Base-by-base conservation (phyloP, 805 yeast genomes). In the Starmerella sirachaensis region DNA sequence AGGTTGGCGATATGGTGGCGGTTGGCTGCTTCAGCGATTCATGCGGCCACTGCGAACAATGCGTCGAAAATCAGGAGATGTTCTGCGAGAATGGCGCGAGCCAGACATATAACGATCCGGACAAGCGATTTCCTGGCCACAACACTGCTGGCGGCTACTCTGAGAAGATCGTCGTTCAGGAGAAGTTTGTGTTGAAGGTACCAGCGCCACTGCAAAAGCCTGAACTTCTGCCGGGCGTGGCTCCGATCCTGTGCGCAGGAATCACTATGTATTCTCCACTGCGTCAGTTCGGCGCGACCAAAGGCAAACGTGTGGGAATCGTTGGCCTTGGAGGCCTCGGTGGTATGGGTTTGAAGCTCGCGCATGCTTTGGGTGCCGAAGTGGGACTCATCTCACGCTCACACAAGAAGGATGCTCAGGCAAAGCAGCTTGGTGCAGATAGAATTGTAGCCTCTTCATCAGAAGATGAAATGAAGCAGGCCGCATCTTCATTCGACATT, bases 211-310 rank as follows among this genome's bases (percentile, higher is more conserved):
- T 74, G 26, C 63, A 68, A 29, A 62, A 71, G 30, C 70, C 42
- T 6, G 44, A 41, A 20, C 30, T 33, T 13, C 28, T 41, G 14
- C 16, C 64, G 27, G 61, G 65, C 22, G 83, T 73, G 20, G 84
- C 84, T 3, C 85, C 86, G 35, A 61, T 79, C 61, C 60, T 77
- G 62, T 78, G 88, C 63, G 88, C 83, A 42, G 88, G 88, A 42
- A 62, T 76, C 54, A 78, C 88, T 12, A 76, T 73, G 11, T 78
- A 63, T 61, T 69, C 81, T 11, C 86, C 88, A 38, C 59, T 78
- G 49, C 62, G 53, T 34, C 59, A 64, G 56, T 62, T 63, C 38
- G 66, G 65, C 30, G 63, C 60, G 49, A 70, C 67, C 41, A 63
- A 65, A 31, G 73, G 73, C 34, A 63, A 62, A 45, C 66, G 60